These are phyloP conservation scores for Clarireedia hainanense DNA, from an alignment of 2,329 filamentous ascomycete genomes.

Conservation along the genomic window DNA sequence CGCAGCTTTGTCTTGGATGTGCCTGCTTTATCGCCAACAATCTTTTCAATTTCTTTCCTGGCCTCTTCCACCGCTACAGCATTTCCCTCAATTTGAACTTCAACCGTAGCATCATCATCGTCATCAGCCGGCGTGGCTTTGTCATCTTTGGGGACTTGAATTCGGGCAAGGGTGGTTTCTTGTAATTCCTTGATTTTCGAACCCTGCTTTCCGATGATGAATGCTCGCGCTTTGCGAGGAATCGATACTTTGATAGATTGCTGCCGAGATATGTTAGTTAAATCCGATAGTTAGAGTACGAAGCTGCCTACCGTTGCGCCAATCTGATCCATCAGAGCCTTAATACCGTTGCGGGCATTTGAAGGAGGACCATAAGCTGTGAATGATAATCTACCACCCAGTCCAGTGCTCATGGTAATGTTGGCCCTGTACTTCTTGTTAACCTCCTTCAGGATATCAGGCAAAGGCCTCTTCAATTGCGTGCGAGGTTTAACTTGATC, in stretches of 20 bases:
- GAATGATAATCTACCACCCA: constrained; percentile 68
- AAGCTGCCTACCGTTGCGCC: constrained; percentile 62
- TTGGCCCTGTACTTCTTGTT: constrained; percentile 86
- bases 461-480: constrained; percentile 76
- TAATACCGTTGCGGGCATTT: constrained; percentile 59
- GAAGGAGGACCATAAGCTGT: constrained; percentile 79
- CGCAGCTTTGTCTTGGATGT: constrained; percentile 76
- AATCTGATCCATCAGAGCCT: constrained; percentile 81
- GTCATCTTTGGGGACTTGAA: constrained; percentile 80
- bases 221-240: constrained; percentile 72
- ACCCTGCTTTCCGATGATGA: constrained; percentile 90
- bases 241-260: constrained; percentile 69
- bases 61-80: constrained; percentile 79
- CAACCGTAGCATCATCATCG: constrained; percentile 73
- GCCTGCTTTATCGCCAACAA: constrained; percentile 77
- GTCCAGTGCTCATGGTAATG: constrained; percentile 68
- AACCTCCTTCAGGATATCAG: constrained; percentile 82
- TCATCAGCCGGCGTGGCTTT: constrained; percentile 52
- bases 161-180: constrained; percentile 80
- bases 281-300: constrained; percentile 5
- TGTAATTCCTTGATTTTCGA: constrained; percentile 84
- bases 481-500: constrained; percentile 63
- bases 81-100: constrained; percentile 87
- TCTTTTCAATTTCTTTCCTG: constrained; percentile 73
- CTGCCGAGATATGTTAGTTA: constrained; percentile 31